phyloP scores from a whole-genome alignment of 148 eudicot genomes.

The Heliamphora exappendiculata region DNA sequence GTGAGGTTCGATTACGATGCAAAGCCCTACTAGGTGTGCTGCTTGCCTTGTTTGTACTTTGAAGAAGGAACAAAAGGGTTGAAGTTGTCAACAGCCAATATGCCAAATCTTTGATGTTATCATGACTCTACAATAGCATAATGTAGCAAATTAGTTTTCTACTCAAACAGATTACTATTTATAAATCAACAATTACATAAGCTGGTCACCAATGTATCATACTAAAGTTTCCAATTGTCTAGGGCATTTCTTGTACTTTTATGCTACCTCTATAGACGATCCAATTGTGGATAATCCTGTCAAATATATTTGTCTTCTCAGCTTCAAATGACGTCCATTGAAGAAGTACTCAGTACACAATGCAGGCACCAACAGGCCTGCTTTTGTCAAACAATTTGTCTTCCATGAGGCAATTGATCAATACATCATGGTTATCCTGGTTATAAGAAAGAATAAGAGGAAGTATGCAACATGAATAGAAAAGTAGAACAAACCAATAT shows the following conservation, averaged over 20 bases:
- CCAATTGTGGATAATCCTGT: conserved; percentile 87
- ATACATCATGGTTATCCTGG: conserved; percentile 86
- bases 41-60: conserved; percentile 85
- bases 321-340: conserved; percentile 99
- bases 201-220: background rate
- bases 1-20: conserved; percentile 63
- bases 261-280: conserved; percentile 71
- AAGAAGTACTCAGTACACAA: conserved; percentile 77
- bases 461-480: background rate
- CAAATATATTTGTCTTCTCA: conserved; percentile 90
- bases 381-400: conserved; percentile 73
- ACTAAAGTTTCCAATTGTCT: background rate
- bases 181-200: background rate
- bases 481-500: background rate
- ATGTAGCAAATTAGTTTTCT: conserved; percentile 8
- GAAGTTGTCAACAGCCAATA: conserved; percentile 90
- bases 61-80: conserved; percentile 74
- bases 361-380: conserved; percentile 89
- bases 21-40: conserved; percentile 55
- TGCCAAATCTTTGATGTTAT: conserved; percentile 56
- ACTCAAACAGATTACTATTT: conserved; percentile 5
- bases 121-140: conserved; percentile 47
- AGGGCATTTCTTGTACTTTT: background rate
- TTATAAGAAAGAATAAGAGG: conserved; percentile 1
- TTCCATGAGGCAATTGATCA: conserved; percentile 80